Conservation (phyloP, 164 flowering plant genomes). For the Nymphaea colorata region DNA sequence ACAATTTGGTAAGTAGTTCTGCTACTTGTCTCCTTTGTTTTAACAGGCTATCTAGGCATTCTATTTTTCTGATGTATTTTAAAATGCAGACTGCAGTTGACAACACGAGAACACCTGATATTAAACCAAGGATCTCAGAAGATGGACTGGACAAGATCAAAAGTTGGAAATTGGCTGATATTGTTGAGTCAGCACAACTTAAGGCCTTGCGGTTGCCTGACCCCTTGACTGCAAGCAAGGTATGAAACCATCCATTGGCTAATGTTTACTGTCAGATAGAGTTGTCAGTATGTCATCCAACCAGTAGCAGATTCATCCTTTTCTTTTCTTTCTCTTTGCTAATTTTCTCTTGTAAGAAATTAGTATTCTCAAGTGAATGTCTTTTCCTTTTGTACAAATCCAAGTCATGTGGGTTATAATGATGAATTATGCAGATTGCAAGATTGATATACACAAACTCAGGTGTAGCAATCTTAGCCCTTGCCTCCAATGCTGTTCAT, state of each 20-base stretch:
- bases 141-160: slow-evolving; percentile 10
- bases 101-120: slow-evolving; percentile 9
- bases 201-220: slow-evolving; percentile 12
- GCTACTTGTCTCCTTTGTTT: neutral
- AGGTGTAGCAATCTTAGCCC: slow-evolving; percentile 47
- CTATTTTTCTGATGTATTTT: neutral
- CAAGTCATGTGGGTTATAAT: neutral
- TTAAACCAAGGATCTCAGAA: slow-evolving; percentile 14
- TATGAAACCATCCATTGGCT: neutral
- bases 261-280: too few relatives aligned
- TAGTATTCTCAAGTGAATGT: neutral
- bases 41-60: neutral
- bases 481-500: slow-evolving; percentile 51
- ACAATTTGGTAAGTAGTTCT: slow-evolving; percentile 4
- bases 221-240: slow-evolving; percentile 12
- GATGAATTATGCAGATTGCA: slow-evolving; percentile 26
- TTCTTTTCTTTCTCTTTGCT: too few relatives aligned
- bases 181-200: slow-evolving; percentile 11
- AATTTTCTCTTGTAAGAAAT: too few relatives aligned
- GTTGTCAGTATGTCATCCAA: too few relatives aligned
- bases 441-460: slow-evolving; percentile 54
- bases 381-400: neutral
- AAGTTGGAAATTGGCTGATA: slow-evolving; percentile 16
- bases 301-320: too few relatives aligned
- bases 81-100: slow-evolving; percentile 10